Evolutionary conservation across 2,329 filamentous ascomycete genomes (phyloP).

Genomic region (Fusarium kyushuense): DNA sequence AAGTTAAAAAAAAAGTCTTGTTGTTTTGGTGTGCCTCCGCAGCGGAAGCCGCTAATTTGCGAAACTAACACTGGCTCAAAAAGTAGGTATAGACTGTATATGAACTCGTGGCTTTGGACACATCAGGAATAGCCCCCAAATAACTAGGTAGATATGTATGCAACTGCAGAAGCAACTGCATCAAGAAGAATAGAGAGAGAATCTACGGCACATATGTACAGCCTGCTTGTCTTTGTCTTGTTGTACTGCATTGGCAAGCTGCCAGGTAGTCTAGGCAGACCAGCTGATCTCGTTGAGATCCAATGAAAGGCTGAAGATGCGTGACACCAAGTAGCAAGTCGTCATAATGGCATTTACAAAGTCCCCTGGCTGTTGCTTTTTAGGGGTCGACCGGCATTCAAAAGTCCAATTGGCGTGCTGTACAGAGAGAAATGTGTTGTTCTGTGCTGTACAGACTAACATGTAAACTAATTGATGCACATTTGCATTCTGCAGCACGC

Average conservation of each 20-base stretch:
- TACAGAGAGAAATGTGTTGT: conserved; percentile 3
- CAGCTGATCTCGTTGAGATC: conserved; percentile 32
- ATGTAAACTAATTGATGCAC: conserved; percentile 24
- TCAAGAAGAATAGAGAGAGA: not conserved
- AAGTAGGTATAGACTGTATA: not conserved
- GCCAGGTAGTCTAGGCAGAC: conserved; percentile 24
- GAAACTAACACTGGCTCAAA: conserved; percentile 10
- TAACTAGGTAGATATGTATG: not conserved
- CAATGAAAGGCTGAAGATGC: conserved; percentile 26
- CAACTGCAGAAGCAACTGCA: not conserved
- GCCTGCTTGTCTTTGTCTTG: conserved; percentile 11
- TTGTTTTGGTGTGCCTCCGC: conserved; percentile 15
- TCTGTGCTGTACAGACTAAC: conserved; percentile 13
- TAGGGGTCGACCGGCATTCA: conserved; percentile 26
- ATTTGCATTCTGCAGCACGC: conserved; percentile 13
- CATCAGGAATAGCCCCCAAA: not conserved
- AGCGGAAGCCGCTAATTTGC: conserved; percentile 3
- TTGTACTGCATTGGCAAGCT: conserved; percentile 33
- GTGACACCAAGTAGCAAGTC: conserved; percentile 31
- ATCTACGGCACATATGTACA: conserved; percentile 1
- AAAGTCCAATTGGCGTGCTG: conserved; percentile 32
- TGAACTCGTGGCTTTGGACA: conserved; percentile 2
- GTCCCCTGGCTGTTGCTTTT: conserved; percentile 30
- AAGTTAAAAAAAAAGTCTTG: not conserved
- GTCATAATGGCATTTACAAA: conserved; percentile 39